A percentile compares a stretch with the other conserved stretches of the same genome.
Conservation (phyloP, 805 yeast genomes). For the Wickerhamomyces tratensis region DNA sequence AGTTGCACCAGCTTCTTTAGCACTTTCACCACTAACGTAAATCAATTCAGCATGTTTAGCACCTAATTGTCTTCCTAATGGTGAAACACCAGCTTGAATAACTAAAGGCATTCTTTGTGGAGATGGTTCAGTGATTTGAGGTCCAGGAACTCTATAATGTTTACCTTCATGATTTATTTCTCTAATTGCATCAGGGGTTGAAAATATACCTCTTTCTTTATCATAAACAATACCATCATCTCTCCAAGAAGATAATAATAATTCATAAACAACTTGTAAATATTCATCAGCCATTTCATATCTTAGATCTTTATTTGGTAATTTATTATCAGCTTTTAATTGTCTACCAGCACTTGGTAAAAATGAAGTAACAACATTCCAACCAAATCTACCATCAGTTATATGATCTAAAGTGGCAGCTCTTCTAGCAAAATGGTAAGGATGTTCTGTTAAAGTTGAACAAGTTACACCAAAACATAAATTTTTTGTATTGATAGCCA, state of each 20-base stretch:
- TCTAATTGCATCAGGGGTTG: slow-evolving; percentile 26
- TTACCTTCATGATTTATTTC: slow-evolving; percentile 28
- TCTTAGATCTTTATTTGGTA: no score
- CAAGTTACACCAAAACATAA: slow-evolving; percentile 29
- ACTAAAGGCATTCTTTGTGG: slow-evolving; percentile 32
- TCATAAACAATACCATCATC: slow-evolving; percentile 23
- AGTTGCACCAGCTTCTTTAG: slow-evolving; percentile 16
- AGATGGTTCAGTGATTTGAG: slow-evolving; percentile 28
- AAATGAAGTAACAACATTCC: slow-evolving; percentile 31
- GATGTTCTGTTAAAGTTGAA: slow-evolving; percentile 30
- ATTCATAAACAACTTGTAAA: slow-evolving; percentile 26
- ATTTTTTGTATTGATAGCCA: slow-evolving; percentile 30
- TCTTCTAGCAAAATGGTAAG: slow-evolving; percentile 29
- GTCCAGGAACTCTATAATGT: slow-evolving; percentile 29
- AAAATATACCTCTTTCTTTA: slow-evolving; percentile 18
- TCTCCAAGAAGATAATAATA: slow-evolving; percentile 30
- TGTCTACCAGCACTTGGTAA: no score
- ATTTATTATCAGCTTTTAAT: no score
- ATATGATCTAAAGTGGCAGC: slow-evolving; percentile 32
- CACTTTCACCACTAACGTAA: slow-evolving; percentile 25
- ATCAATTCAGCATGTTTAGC: slow-evolving; percentile 32
- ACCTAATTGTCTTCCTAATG: slow-evolving; percentile 28
- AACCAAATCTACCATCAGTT: slow-evolving; percentile 31
- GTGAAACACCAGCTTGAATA: slow-evolving; percentile 32
- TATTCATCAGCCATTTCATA: slow-evolving; percentile 26